A percentile compares a stretch with the other conserved stretches of the same genome.
Conservation (phyloP, 371 early-diverging fungal genomes). For the Rhizomucor pusillus region DNA sequence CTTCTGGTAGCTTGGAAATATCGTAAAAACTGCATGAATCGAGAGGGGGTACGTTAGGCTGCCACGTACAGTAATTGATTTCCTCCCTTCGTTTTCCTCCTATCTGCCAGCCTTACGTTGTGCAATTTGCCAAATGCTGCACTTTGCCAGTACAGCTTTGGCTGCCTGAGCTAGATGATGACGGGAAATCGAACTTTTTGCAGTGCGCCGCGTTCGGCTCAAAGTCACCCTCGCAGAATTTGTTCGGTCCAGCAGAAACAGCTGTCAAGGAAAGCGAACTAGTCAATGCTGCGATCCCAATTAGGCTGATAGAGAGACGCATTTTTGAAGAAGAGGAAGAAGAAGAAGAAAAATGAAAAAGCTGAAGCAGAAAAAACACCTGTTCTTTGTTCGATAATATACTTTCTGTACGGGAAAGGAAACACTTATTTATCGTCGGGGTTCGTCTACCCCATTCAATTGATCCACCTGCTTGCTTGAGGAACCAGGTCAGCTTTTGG, state of each 20-base stretch:
- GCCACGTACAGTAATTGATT: neutral
- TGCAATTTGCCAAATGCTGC: conserved; percentile 31
- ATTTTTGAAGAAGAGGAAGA: too few species aligned
- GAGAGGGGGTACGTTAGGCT: neutral
- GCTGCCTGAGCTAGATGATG: too few species aligned
- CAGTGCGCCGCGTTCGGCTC: conserved; percentile 7
- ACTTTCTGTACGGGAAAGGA: too few species aligned
- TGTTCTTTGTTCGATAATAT: too few species aligned
- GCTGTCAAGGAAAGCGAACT: neutral
- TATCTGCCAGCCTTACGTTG: conserved; percentile 22
- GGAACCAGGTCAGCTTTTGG: too few species aligned
- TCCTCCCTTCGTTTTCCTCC: neutral
- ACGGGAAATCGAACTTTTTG: conserved; percentile 12
- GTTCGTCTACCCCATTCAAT: too few species aligned
- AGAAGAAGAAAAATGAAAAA: too few species aligned
- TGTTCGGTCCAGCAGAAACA: conserved; percentile 7
- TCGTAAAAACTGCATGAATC: conserved; percentile 31
- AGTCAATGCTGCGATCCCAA: neutral
- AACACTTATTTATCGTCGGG: too few species aligned
- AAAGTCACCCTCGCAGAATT: conserved; percentile 18
- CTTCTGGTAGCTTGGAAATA: conserved; percentile 27
- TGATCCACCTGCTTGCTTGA: too few species aligned
- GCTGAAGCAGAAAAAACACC: too few species aligned
- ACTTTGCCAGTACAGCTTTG: conserved; percentile 2
- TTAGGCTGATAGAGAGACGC: too few species aligned